These are phyloP conservation scores for Pichia paraexigua DNA, from an alignment of 805 yeast genomes.

Conservation along the genomic window DNA sequence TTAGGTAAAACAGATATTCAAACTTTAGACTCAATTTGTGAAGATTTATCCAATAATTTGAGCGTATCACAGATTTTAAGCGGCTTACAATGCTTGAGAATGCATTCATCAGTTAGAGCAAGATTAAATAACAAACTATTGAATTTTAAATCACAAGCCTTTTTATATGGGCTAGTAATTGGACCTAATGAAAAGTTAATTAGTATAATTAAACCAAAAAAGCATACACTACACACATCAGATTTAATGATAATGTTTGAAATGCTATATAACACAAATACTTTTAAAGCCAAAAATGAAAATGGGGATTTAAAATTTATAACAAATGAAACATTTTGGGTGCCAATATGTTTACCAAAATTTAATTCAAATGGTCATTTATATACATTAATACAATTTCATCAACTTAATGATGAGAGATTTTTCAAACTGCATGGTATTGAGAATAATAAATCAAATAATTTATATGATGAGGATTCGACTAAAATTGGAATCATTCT, in stretches of 20 bases:
- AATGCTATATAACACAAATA: slow-evolving; percentile 54
- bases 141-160: slow-evolving; percentile 39
- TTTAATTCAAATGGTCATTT: slow-evolving; percentile 85
- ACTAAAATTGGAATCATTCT: slow-evolving; percentile 35
- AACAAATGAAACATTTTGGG: slow-evolving; percentile 73
- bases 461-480: slow-evolving; percentile 13
- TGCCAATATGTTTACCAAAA: slow-evolving; percentile 86
- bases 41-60: slow-evolving; percentile 39
- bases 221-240: slow-evolving; percentile 71
- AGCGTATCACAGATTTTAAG: slow-evolving; percentile 57
- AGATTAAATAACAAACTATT: slow-evolving; percentile 50
- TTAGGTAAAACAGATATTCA: slow-evolving; percentile 68
- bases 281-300: slow-evolving; percentile 30
- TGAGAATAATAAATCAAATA: slow-evolving; percentile 2
- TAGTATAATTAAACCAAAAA: slow-evolving; percentile 64
- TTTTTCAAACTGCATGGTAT: slow-evolving; percentile 25
- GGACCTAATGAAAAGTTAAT: slow-evolving; percentile 58
- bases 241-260: slow-evolving; percentile 72
- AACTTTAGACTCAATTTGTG: slow-evolving; percentile 59
- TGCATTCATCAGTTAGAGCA: slow-evolving; percentile 50
- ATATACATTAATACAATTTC: slow-evolving; percentile 66
- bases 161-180: slow-evolving; percentile 70
- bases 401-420: slow-evolving; percentile 32
- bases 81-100: slow-evolving; percentile 54
- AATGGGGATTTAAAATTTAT: slow-evolving; percentile 14